Percentiles rank a stretch among this genome's conserved stretches.
These are phyloP conservation scores for Hypoxylon rickii DNA, from an alignment of 495 filamentous ascomycete genomes.

Conservation along the genomic window DNA sequence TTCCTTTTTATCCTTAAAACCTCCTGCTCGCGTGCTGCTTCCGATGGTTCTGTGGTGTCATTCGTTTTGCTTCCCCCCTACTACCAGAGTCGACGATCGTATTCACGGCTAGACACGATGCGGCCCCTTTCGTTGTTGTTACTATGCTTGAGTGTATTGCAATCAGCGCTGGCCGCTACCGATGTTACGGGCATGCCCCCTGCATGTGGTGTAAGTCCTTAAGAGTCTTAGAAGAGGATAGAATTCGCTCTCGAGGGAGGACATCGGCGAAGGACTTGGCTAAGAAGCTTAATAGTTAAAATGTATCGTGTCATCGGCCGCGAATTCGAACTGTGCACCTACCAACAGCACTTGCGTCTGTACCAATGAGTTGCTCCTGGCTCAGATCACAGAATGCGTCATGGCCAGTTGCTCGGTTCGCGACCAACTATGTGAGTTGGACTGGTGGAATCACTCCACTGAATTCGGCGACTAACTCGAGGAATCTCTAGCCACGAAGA, in stretches of 20 bases:
- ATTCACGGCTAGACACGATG: conserved; percentile 21
- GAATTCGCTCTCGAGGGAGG: not conserved
- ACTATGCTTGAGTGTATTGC: conserved; percentile 27
- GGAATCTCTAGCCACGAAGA: conserved; percentile 26
- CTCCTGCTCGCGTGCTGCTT: not conserved
- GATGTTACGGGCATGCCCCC: conserved; percentile 21
- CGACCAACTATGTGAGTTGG: conserved; percentile 36
- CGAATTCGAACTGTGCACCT: conserved; percentile 34
- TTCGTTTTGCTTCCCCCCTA: conserved; percentile 16
- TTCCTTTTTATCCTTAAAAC: conserved; percentile 18
- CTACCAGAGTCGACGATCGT: not conserved
- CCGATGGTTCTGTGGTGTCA: conserved; percentile 17
- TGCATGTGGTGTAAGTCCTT: conserved; percentile 30
- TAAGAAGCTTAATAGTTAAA: conserved; percentile 20
- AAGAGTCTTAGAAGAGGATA: not conserved
- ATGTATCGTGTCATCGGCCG: conserved; percentile 17
- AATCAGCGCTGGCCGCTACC: conserved; percentile 30
- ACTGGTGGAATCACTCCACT: not conserved
- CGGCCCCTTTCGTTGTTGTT: conserved; percentile 24
- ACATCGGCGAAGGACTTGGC: not conserved
- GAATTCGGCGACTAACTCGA: not conserved
- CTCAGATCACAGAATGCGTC: conserved; percentile 38
- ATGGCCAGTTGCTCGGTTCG: conserved; percentile 35
- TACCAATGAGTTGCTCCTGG: conserved; percentile 30
- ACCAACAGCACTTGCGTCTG: conserved; percentile 44